Conservation (phyloP, 148 eudicot species). For the Linanthus parryae region DNA sequence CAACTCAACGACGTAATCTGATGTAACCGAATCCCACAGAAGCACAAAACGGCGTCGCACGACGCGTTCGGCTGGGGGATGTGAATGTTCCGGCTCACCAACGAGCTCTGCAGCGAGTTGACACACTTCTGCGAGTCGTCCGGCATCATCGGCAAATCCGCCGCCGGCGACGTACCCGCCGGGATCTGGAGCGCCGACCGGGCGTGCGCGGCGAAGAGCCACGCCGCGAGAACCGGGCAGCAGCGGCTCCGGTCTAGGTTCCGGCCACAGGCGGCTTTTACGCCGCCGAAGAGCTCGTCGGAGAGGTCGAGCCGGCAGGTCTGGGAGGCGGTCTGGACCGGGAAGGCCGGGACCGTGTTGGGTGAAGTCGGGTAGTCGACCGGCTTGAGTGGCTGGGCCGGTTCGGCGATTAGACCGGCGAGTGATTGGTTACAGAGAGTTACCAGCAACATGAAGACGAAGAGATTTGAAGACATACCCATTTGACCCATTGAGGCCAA, state of each 20-base stretch:
- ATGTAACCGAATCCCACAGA: constrained; percentile 83
- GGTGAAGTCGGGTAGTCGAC: constrained; percentile 31
- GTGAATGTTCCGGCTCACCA: constrained; percentile 44
- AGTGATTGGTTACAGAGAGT: constrained; percentile 1
- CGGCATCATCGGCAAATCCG: constrained; percentile 81
- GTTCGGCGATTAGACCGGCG: constrained; percentile 56
- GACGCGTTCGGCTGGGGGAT: constrained; percentile 63
- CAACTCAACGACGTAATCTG: constrained; percentile 75
- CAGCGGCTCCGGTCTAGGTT: constrained; percentile 76
- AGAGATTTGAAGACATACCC: background rate
- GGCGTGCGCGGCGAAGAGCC: constrained; percentile 88
- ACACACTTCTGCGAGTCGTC: constrained; percentile 94
- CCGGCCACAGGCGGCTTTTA: constrained; percentile 53
- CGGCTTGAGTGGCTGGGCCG: constrained; percentile 58
- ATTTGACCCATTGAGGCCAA: background rate
- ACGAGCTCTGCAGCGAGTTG: constrained; percentile 64
- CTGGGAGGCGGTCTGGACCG: constrained; percentile 43
- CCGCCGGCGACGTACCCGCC: constrained; percentile 48
- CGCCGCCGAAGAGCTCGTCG: constrained; percentile 93
- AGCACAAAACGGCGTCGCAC: constrained; percentile 84
- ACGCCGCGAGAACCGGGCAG: constrained; percentile 84
- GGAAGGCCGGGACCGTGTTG: constrained; percentile 72
- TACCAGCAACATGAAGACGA: background rate
- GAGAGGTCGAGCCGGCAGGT: constrained; percentile 72
- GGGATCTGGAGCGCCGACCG: constrained; percentile 53